Base-by-base conservation (phyloP, 106 monocot species). In the Apostasia shenzhenica region DNA sequence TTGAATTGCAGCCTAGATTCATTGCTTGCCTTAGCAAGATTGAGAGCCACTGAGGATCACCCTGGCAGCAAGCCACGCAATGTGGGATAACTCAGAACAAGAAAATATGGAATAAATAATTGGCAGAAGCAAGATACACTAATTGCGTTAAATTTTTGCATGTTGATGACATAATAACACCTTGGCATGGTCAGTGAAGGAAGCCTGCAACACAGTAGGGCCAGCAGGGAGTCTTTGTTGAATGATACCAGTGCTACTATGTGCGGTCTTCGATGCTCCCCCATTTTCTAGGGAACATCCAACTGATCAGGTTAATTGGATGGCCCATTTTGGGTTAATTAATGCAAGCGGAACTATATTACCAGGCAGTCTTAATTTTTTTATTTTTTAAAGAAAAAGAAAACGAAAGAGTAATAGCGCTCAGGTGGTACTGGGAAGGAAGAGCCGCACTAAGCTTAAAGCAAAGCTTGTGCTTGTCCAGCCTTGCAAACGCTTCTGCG, bases 131-230 rank as follows among this genome's bases (percentile, higher is more conserved):
- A n/a, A n/a, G n/a, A n/a, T n/a, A n/a, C n/a, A n/a, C n/a, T n/a
- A n/a, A n/a, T n/a, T n/a, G n/a, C n/a, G n/a, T n/a, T n/a, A n/a
- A n/a, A n/a, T n/a, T n/a, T n/a, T n/a, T n/a, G n/a, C n/a, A n/a
- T n/a, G n/a, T n/a, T n/a, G n/a, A n/a, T n/a, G n/a, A n/a, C n/a
- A n/a, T n/a, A n/a, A n/a, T n/a, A n/a, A n/a, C 13, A 78, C 78
- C 74, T 78, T 71, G 40, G 82, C 82, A 52, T 67, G 73, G 66
- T 78, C 75, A 6, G 67, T 55, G 40, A 82, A 13, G 82, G 82
- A 2, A 78, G n/a, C 45, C 67, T 78, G 13, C n/a, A n/a, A n/a
- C 48, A 75, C 5, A 82, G 71, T 4, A 67, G 71, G n/a, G 82
- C 68, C n/a, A 74, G 70, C 39, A 78, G 55, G 67, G 78, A 71